Base-by-base conservation (phyloP, 208 protist genomes). In the Acanthamoeba quina region DNA sequence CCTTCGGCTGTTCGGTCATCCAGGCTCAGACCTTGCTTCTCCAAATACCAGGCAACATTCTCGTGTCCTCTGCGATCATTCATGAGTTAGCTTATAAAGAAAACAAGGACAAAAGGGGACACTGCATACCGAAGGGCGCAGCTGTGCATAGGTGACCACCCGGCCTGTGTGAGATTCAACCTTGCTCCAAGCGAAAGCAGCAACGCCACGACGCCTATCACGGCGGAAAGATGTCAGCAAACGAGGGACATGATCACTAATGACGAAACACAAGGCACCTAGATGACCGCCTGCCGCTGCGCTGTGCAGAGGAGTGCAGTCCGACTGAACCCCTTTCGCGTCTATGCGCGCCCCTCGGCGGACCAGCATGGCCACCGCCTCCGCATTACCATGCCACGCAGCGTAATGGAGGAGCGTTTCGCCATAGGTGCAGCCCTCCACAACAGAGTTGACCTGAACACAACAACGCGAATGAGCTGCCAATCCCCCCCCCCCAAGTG, bases 281-380 rank as follows among this genome's bases (percentile, higher is more conserved):
- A 85, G 2, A n/a, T 85, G 76, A 7, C 76, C 76, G 24, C 76
- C 76, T 58, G 76, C 76, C 3, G 76, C 76, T 26, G 76, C 76
- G 76, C 76, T 85, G 47, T 85, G 76, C 5, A 85, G 76, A 85
- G 76, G 76, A 13, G 76, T 85, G 15, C 76, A 85, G 44, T 41
- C 44, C 15, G 76, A 85, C 5, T 60, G 29, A 47, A 58, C 7
- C 5, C 76, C 76, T 34, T 37, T 34, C 15, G 26, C 47, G 76
- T 85, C 56, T 37, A 85, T 34, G 17, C 7, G 47, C 11, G 76
- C 76, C 11, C 76, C 26, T 13, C 17, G 21, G 15, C 47, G 37
- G 17, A 85, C 34, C 7, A 85, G 44, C 15, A 34, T 9, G 21
- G n/a, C 44, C 26, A 85, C 76, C 1, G 76, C 76, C 26, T 58